phyloP scores from a whole-genome alignment of 2,329 filamentous ascomycete genomes.

The Colletotrichum agaves region DNA sequence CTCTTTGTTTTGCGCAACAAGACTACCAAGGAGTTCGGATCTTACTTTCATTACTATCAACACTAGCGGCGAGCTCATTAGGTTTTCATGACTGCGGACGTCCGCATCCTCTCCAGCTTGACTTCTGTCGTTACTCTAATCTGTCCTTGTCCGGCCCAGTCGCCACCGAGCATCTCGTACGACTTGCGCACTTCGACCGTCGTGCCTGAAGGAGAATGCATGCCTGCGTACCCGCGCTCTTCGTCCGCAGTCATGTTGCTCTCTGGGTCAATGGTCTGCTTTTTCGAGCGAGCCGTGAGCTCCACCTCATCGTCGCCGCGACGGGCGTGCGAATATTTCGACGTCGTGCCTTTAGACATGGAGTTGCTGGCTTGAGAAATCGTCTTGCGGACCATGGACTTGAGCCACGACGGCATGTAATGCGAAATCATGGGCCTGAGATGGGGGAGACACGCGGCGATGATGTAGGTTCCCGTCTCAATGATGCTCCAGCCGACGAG shows the following conservation, averaged over 20 bases:
- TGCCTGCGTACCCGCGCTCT: slow-evolving; percentile 19
- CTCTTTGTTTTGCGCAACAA: neutral
- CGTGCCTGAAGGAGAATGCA: slow-evolving; percentile 19
- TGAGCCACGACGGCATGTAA: slow-evolving; percentile 35
- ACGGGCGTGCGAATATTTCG: neutral
- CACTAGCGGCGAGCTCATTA: neutral
- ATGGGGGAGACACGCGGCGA: slow-evolving; percentile 42
- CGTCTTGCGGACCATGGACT: slow-evolving; percentile 30
- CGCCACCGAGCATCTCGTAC: slow-evolving; percentile 15
- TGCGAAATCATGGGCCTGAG: slow-evolving; percentile 39
- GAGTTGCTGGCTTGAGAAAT: slow-evolving; percentile 28
- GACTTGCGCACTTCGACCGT: slow-evolving; percentile 27
- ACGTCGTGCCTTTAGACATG: slow-evolving; percentile 9
- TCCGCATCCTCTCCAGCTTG: slow-evolving; percentile 20
- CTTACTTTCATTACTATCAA: slow-evolving; percentile 12
- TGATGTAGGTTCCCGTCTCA: slow-evolving; percentile 39
- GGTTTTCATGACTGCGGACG: slow-evolving; percentile 13
- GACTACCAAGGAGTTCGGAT: neutral
- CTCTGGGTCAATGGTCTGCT: neutral
- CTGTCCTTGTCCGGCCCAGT: slow-evolving; percentile 10
- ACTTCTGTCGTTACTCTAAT: slow-evolving; percentile 31
- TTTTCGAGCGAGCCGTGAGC: slow-evolving; percentile 22
- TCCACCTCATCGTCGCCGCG: slow-evolving; percentile 27
- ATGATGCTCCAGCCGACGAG: slow-evolving; percentile 36
- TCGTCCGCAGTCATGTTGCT: slow-evolving; percentile 9